These are phyloP conservation scores for Plasmodiophora brassicae DNA, from an alignment of 208 protist species.

Conservation along the genomic window DNA sequence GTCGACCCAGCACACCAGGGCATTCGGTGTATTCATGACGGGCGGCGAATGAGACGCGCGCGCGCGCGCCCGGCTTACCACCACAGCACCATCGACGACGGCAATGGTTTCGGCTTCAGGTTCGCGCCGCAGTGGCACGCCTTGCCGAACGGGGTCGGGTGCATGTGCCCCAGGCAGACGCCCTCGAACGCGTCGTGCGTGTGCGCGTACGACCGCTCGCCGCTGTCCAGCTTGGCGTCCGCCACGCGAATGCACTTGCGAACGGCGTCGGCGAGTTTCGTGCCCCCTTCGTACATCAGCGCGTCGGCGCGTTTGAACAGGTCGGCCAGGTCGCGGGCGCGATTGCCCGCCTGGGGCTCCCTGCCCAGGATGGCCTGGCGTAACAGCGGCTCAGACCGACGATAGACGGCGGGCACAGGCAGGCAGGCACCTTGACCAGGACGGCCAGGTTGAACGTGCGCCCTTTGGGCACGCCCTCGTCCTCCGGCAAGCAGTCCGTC, in stretches of 20 bases:
- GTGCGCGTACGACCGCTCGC: neutral
- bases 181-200: neutral
- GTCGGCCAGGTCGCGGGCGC: neutral
- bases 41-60: no score
- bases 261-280: neutral
- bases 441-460: conserved; percentile 13
- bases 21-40: no score
- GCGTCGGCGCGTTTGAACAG: conserved; percentile 31
- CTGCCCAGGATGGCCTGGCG: neutral
- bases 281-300: neutral
- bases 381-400: no score
- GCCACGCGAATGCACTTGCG: neutral
- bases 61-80: neutral
- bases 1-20: no score
- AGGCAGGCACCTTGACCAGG: neutral
- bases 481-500: neutral
- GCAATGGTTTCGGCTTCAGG: neutral
- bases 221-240: neutral
- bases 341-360: neutral
- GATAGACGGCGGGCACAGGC: neutral
- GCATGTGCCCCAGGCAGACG: neutral
- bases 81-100: neutral
- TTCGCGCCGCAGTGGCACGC: neutral
- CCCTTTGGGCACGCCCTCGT: neutral
- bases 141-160: neutral